These are phyloP conservation scores for Solanum lycopersicoides DNA, from an alignment of 257 asterid species.

Conservation along the genomic window DNA sequence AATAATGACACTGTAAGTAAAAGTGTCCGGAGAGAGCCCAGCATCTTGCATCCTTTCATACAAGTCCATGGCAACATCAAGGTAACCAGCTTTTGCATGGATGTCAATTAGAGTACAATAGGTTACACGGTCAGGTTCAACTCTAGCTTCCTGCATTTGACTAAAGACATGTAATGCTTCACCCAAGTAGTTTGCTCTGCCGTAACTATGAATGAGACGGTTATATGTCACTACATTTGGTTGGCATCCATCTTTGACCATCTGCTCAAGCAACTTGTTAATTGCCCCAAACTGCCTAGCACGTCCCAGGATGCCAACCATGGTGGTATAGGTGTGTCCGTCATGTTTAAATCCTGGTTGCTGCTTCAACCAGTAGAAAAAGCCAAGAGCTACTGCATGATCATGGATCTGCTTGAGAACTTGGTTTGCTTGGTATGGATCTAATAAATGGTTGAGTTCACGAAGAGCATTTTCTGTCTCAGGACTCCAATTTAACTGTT, in stretches of 20 bases:
- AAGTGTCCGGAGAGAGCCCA: slow-evolving; percentile 94
- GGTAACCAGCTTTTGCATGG: slow-evolving; percentile 94
- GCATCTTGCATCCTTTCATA: slow-evolving; percentile 84
- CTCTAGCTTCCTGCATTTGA: slow-evolving; percentile 63
- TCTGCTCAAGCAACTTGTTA: slow-evolving; percentile 65
- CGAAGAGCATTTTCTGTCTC: slow-evolving; percentile 61
- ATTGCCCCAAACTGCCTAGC: slow-evolving; percentile 65
- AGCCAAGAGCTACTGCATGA: slow-evolving; percentile 59
- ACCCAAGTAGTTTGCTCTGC: slow-evolving; percentile 73
- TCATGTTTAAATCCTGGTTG: slow-evolving; percentile 87
- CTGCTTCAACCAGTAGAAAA: slow-evolving; percentile 77
- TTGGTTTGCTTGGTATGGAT: slow-evolving; percentile 89
- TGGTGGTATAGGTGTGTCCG: slow-evolving; percentile 90
- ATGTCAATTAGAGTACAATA: slow-evolving; percentile 92
- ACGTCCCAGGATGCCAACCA: slow-evolving; percentile 97
- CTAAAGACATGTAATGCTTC: slow-evolving; percentile 73
- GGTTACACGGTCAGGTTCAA: slow-evolving; percentile 93
- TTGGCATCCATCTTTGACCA: slow-evolving; percentile 71
- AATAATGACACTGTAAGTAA: slow-evolving; percentile 93
- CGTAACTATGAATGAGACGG: slow-evolving; percentile 90
- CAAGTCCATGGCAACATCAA: slow-evolving; percentile 82
- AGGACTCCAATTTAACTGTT: slow-evolving; percentile 62
- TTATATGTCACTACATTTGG: slow-evolving; percentile 90
- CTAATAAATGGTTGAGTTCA: slow-evolving; percentile 45
- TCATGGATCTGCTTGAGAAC: slow-evolving; percentile 79